phyloP scores from a whole-genome alignment of 257 asterid genomes.

The Primulina tabacum region DNA sequence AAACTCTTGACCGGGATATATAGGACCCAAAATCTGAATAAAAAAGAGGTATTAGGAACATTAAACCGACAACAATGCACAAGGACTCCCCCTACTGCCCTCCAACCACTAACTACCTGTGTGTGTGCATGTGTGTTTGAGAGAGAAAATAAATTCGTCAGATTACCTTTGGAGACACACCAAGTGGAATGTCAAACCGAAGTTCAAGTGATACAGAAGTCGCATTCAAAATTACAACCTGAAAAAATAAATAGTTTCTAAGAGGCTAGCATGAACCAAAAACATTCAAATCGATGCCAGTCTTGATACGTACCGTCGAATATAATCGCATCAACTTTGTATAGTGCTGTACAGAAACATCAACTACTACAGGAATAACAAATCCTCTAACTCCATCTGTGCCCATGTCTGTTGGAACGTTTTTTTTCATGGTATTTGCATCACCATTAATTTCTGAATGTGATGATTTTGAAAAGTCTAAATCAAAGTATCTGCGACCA shows the following conservation, averaged over 20 bases:
- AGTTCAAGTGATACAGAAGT: constrained; percentile 81
- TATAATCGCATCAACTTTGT: constrained; percentile 79
- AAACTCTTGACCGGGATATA: constrained; percentile 90
- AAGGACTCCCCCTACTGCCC: neutral
- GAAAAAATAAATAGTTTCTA: constrained; percentile 32
- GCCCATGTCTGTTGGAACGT: constrained; percentile 40
- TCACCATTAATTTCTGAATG: constrained; percentile 42
- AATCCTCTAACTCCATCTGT: constrained; percentile 53
- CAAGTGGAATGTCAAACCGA: constrained; percentile 93
- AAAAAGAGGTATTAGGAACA: constrained; percentile 27
- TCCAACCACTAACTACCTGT: constrained; percentile 6
- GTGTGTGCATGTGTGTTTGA: constrained; percentile 23
- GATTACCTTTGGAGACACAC: constrained; percentile 88
- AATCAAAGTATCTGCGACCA: constrained; percentile 88
- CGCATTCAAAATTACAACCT: constrained; percentile 83
- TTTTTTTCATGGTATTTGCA: constrained; percentile 37
- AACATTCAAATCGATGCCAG: constrained; percentile 8
- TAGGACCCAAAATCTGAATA: constrained; percentile 80
- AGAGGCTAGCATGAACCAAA: constrained; percentile 28
- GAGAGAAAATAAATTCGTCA: constrained; percentile 16
- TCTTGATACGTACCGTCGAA: constrained; percentile 68
- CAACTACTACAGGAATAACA: constrained; percentile 85
- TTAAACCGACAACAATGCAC: constrained; percentile 8
- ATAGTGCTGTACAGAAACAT: constrained; percentile 81
- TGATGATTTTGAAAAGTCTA: constrained; percentile 69